These are phyloP conservation scores for Globisporangium takayamanum DNA, from an alignment of 352 stramenopile species.

Conservation along the genomic window DNA sequence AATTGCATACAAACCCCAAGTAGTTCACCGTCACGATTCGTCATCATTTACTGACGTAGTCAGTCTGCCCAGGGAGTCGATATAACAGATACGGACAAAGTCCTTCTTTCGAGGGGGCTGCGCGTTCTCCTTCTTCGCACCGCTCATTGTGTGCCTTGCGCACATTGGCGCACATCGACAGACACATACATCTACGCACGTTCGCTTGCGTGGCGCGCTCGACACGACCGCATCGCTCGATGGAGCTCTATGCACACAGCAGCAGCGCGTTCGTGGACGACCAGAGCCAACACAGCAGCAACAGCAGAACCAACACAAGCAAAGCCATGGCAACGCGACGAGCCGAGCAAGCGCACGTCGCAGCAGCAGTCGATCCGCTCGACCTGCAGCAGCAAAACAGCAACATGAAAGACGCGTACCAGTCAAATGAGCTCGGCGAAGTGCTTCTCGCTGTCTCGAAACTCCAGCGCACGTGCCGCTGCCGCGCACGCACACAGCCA, in stretches of 20 bases:
- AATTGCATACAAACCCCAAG: too few species aligned
- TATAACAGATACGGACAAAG: too few species aligned
- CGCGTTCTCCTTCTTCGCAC: too few species aligned
- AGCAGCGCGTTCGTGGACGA: conserved; percentile 8
- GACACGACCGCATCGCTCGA: neutral
- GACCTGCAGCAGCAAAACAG: conserved; percentile 6
- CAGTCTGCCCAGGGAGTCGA: too few species aligned
- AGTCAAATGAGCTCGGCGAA: conserved; percentile 37
- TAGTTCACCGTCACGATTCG: too few species aligned
- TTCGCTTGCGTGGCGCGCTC: neutral
- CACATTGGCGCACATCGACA: too few species aligned
- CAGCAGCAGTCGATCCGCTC: neutral
- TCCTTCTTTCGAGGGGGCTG: too few species aligned
- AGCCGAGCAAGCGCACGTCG: neutral
- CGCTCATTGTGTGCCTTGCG: too few species aligned
- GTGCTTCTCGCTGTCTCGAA: conserved; percentile 35
- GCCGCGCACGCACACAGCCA: neutral
- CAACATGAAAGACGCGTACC: conserved; percentile 14
- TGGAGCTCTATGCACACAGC: conserved; percentile 9
- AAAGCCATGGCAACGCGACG: conserved; percentile 6
- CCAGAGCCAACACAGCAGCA: neutral
- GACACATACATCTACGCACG: too few species aligned
- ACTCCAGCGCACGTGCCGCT: conserved; percentile 14
- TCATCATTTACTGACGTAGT: too few species aligned
- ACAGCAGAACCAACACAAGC: neutral